phyloP scores from a whole-genome alignment of 352 stramenopile genomes.

The Phytophthora ramorum region DNA sequence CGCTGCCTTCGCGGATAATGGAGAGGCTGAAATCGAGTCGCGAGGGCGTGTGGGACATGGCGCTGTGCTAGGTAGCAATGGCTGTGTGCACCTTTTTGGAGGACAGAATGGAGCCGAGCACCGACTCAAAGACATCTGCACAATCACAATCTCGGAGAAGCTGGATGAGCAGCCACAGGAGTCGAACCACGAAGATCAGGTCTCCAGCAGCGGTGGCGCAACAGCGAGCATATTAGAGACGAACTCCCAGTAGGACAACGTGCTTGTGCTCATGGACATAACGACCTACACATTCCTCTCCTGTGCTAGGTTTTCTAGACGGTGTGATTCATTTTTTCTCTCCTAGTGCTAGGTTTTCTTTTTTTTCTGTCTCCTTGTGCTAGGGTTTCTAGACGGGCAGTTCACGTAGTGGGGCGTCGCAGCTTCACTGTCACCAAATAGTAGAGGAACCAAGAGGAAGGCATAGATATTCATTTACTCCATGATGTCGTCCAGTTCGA shows the following conservation, averaged over 20 bases:
- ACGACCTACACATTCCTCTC: conserved; percentile 1
- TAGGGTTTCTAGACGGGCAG: conserved; percentile 22
- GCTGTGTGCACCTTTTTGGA: conserved; percentile 87
- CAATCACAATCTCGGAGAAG: conserved; percentile 45
- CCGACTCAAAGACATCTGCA: conserved; percentile 86
- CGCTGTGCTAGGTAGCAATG: conserved; percentile 69
- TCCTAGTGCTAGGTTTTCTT: conserved; percentile 13
- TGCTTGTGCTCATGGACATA: conserved; percentile 8
- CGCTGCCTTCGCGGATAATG: conserved; percentile 50
- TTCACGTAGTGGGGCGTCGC: conserved; percentile 4
- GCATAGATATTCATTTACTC: conserved; percentile 38
- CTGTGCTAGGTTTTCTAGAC: no score
- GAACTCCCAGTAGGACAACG: conserved; percentile 6
- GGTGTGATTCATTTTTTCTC: no score
- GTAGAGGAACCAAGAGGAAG: conserved; percentile 12
- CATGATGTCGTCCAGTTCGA: conserved; percentile 84
- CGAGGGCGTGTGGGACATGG: conserved; percentile 88
- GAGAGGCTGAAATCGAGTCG: conserved; percentile 11
- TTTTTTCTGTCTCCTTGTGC: not conserved
- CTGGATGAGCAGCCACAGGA: conserved; percentile 11
- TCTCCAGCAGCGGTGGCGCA: not conserved
- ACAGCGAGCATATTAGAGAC: conserved; percentile 22
- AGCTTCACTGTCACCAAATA: conserved; percentile 23
- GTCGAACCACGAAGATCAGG: conserved; percentile 3
- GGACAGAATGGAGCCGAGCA: conserved; percentile 83